phyloP scores from a whole-genome alignment of 768 basidiomycete genomes.

The Phallus indusiatus region DNA sequence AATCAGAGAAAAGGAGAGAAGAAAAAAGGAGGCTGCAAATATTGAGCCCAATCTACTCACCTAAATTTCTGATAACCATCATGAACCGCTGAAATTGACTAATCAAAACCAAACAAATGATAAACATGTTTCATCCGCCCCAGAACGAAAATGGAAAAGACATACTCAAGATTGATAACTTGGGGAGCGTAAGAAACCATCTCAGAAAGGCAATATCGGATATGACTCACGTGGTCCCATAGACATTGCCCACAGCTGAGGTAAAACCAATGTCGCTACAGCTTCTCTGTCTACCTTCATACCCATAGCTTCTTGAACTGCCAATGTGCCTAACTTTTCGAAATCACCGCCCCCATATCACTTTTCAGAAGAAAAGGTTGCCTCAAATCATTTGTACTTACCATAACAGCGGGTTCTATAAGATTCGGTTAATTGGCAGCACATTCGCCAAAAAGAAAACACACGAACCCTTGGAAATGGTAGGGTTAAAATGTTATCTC shows the following conservation, averaged over 20 bases:
- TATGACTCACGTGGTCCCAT: slow-evolving; percentile 75
- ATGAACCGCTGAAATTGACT: slow-evolving; percentile 89
- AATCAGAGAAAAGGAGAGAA: slow-evolving; percentile 17
- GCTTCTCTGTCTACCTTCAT: slow-evolving; percentile 90
- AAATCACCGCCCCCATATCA: background rate
- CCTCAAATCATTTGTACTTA: slow-evolving; percentile 22
- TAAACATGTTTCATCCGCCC: slow-evolving; percentile 11
- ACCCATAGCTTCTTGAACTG: slow-evolving; percentile 94
- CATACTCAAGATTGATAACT: slow-evolving; percentile 59
- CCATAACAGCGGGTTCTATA: slow-evolving; percentile 85
- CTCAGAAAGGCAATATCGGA: slow-evolving; percentile 1
- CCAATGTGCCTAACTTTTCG: slow-evolving; percentile 71
- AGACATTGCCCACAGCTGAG: slow-evolving; percentile 94
- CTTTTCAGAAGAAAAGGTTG: background rate
- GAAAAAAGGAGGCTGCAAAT: background rate
- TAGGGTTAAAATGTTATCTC: background rate
- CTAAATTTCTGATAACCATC: slow-evolving; percentile 64
- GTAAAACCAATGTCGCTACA: slow-evolving; percentile 78
- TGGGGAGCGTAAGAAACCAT: background rate
- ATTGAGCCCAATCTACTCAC: background rate
- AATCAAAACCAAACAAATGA: slow-evolving; percentile 4
- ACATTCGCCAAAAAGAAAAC: background rate
- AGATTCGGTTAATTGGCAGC: background rate
- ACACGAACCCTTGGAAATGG: background rate
- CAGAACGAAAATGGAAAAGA: slow-evolving; percentile 12